Evolutionary conservation across 805 yeast genomes (phyloP), one percentile per base, ranked within the genome.

Genomic region (Yamadazyma olivae): DNA sequence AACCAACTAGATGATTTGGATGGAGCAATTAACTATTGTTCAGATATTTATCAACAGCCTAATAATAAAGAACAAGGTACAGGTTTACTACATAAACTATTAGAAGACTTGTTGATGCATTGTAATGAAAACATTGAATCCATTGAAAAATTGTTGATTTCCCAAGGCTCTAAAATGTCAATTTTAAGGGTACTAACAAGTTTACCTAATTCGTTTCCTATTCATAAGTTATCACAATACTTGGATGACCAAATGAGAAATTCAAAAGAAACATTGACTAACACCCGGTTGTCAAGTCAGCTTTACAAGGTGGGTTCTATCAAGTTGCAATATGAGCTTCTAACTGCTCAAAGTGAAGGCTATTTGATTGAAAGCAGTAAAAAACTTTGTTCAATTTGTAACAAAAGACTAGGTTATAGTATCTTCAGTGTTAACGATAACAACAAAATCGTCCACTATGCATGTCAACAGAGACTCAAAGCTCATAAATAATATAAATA

Each of bases 1-100:
- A 67, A 74, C 32, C 77, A 78, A 15, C 56, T 85, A 30, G 58
- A 73, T 3, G 83, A 83, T 50, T 69, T 75, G 32, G 57, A 57
- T 15, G 61, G 65, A n/a, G 84, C 95, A 0, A 70, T 82, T 41
- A 52, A 59, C 3, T 84, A 84, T 48, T 81, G 93, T 43, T 56
- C 71, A 1, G 61, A 62, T 3, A 59, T 84, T 0, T 74, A 70
- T 41, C 15, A 24, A 6, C 35, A 25, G 21, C 56, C 59, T 1
- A 39, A 48, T 2, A 65, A 71, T 31, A 26, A 54, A 8, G 51
- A 48, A n/a, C 42, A 54, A 14, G 84, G 86, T 2, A 44, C 56
- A 18, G 40, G 52, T 4, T 54, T 75, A 7, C 60, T 83, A n/a
- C 75, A 75, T 34, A 67, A 64, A 27, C 59, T 81, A 16, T 53